Conservation (phyloP, 2,329 filamentous ascomycete genomes). For the Knufia fluminis region DNA sequence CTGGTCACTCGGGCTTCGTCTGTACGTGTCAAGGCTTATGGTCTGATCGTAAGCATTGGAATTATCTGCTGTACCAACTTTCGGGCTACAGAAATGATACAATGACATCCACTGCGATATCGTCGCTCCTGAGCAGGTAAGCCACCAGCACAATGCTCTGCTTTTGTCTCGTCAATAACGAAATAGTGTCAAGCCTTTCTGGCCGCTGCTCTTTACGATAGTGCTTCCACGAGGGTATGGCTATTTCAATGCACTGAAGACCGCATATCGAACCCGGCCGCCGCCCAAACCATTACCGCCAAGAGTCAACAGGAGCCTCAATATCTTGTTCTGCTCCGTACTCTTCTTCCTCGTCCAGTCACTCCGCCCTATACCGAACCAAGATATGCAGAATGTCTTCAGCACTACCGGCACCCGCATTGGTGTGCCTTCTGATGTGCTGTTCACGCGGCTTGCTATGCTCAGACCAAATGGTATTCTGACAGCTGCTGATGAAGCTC, state of each 20-base stretch:
- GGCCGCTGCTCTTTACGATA: constrained; percentile 23
- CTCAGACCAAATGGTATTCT: constrained; percentile 34
- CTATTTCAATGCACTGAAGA: constrained; percentile 19
- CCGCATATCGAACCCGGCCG: constrained; percentile 25
- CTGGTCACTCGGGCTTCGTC: too few species aligned
- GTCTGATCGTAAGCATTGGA: too few species aligned
- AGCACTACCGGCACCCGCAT: constrained; percentile 66
- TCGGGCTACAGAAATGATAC: too few species aligned
- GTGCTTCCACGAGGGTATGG: constrained; percentile 20
- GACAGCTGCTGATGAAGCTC: constrained; percentile 49
- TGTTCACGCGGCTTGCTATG: constrained; percentile 63
- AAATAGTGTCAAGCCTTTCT: constrained; percentile 23
- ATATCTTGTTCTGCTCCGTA: constrained; percentile 46
- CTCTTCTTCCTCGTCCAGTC: constrained; percentile 50
- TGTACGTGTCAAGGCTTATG: too few species aligned
- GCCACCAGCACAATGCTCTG: neutral
- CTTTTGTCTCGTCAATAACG: neutral
- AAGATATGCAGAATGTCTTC: constrained; percentile 64
- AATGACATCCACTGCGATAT: too few species aligned
- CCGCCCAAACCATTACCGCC: constrained; percentile 30
- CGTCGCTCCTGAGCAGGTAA: neutral
- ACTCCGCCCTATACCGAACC: constrained; percentile 23
- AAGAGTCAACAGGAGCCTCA: constrained; percentile 32
- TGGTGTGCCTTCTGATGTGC: constrained; percentile 71
- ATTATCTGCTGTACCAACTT: too few species aligned